Evolutionary conservation across 768 basidiomycete genomes (phyloP).

Genomic region (Lentinula guzmanii): DNA sequence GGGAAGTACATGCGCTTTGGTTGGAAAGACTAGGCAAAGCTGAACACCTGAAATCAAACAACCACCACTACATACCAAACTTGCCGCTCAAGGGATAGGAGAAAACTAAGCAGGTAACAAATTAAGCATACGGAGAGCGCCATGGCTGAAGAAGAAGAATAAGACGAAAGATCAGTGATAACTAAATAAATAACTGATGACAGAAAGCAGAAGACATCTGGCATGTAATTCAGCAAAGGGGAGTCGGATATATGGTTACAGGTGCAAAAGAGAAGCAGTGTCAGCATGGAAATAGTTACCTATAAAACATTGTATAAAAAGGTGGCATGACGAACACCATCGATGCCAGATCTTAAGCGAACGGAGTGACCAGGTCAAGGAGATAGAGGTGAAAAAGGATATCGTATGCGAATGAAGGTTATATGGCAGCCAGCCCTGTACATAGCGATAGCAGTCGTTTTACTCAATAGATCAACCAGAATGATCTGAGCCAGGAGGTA

Average conservation of each 20-base stretch:
- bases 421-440: too few relatives aligned
- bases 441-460: neutral
- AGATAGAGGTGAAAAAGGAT: neutral
- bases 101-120: neutral
- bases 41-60: neutral
- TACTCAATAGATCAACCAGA: neutral
- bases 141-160: neutral
- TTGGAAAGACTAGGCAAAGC: neutral
- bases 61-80: neutral
- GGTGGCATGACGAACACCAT: neutral
- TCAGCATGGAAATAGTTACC: neutral
- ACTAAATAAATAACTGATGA: neutral
- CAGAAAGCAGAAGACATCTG: neutral
- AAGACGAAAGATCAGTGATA: neutral
- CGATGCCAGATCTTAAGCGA: neutral
- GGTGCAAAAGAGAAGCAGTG: neutral
- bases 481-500: slow-evolving; percentile 23
- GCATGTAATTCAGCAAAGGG: neutral
- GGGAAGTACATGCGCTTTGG: too few relatives aligned
- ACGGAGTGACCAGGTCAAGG: neutral
- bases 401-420: neutral
- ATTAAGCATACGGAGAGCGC: neutral
- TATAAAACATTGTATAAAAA: neutral
- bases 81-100: neutral
- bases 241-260: slow-evolving; percentile 1